These are phyloP conservation scores for Plasmodium gaboni DNA, from an alignment of 169 alveolate species.

Conservation along the genomic window DNA sequence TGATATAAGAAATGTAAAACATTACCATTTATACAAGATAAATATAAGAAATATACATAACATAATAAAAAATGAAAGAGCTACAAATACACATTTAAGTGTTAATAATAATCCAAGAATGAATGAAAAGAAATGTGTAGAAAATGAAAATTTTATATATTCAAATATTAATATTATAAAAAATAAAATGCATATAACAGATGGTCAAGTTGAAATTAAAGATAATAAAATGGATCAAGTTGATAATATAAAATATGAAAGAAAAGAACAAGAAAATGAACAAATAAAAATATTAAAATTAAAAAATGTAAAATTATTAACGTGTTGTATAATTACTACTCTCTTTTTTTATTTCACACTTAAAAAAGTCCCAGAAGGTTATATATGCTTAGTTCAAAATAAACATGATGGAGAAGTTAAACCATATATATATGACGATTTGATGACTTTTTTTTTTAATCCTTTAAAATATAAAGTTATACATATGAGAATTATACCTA, in stretches of 20 bases:
- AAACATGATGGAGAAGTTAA: conserved; percentile 24
- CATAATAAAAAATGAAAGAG: conserved; percentile 2
- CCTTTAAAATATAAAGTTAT: conserved; percentile 45
- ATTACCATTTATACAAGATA: conserved; percentile 1
- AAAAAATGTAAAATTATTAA: conserved; percentile 17
- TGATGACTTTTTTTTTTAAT: conserved; percentile 63
- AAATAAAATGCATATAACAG: not conserved
- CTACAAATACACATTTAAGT: not conserved
- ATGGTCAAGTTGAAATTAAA: not conserved
- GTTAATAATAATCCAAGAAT: not conserved
- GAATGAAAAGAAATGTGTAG: not conserved
- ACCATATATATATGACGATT: conserved; percentile 67
- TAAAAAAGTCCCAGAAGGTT: conserved; percentile 64
- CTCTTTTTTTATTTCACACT: conserved; percentile 53
- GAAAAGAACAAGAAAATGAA: not conserved
- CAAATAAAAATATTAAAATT: conserved; percentile 21
- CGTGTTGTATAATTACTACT: conserved; percentile 13
- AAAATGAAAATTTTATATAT: not conserved
- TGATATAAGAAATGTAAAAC: conserved; percentile 1
- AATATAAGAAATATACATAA: conserved; percentile 5
- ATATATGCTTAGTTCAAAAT: conserved; percentile 57
- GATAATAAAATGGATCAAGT: not conserved
- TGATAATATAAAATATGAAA: not conserved
- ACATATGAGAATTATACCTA: conserved; percentile 43
- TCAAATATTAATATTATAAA: not conserved